phyloP scores from a whole-genome alignment of 306 rosid genomes.

The Cucurbita pepo region DNA sequence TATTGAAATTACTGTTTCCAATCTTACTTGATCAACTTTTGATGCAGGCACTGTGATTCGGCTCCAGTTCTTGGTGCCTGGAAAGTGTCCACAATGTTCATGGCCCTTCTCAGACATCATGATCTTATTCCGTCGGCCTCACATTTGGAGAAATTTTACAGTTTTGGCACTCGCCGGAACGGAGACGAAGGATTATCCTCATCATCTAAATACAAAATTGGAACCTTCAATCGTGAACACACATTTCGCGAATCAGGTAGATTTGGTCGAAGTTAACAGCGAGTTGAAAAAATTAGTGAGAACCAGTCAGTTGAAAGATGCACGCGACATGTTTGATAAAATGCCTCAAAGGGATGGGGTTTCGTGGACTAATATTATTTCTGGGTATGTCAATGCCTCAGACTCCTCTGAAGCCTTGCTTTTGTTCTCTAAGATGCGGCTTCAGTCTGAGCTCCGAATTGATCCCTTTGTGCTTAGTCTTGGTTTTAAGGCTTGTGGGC shows the following conservation, averaged over 20 bases:
- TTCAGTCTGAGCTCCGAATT: slow-evolving; percentile 24
- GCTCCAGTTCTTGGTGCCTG: background rate
- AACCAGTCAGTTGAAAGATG: slow-evolving; percentile 24
- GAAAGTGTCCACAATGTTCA: background rate
- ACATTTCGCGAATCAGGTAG: background rate
- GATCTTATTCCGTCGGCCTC: background rate
- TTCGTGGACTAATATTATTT: slow-evolving; percentile 44
- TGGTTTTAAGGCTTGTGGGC: slow-evolving; percentile 56
- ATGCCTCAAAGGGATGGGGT: slow-evolving; percentile 20
- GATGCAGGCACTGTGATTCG: no score
- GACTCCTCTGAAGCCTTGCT: slow-evolving; percentile 34
- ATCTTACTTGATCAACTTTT: background rate
- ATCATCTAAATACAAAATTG: background rate
- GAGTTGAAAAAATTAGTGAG: slow-evolving; percentile 37
- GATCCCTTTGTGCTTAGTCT: slow-evolving; percentile 48
- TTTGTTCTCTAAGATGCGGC: slow-evolving; percentile 38
- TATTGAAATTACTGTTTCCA: background rate
- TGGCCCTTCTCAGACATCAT: background rate
- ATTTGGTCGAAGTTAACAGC: slow-evolving; percentile 32
- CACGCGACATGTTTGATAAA: slow-evolving; percentile 33
- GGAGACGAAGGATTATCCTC: background rate
- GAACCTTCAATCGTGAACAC: background rate
- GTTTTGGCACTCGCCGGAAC: background rate
- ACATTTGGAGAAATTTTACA: background rate
- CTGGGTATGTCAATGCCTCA: slow-evolving; percentile 33